A percentile compares a stretch with the other conserved stretches of the same genome.
phyloP scores from a whole-genome alignment of 2,329 filamentous ascomycete species.

The Fusarium sulawesiense region DNA sequence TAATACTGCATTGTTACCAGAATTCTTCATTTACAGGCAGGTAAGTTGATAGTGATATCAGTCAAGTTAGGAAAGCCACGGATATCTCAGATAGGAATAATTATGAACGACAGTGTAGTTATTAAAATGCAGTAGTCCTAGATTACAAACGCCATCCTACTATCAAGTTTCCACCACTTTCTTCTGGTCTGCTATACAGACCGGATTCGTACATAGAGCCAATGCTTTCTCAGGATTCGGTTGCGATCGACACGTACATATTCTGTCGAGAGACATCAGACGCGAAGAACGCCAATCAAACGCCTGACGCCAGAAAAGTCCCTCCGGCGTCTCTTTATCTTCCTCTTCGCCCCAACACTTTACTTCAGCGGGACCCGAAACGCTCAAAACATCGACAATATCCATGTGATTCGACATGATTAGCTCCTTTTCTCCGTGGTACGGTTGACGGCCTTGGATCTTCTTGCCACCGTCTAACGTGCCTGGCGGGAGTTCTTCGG shows the following conservation, averaged over 20 bases:
- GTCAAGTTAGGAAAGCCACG: background rate
- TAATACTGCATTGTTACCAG: background rate
- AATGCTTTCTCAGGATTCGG: background rate
- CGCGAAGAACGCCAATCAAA: background rate
- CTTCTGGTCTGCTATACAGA: background rate
- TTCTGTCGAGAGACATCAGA: background rate
- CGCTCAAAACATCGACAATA: slow-evolving; percentile 77
- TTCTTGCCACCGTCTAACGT: background rate
- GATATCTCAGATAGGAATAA: background rate
- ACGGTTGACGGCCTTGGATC: slow-evolving; percentile 54
- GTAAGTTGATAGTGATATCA: no score
- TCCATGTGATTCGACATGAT: slow-evolving; percentile 77
- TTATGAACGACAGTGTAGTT: background rate
- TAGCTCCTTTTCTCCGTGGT: slow-evolving; percentile 76
- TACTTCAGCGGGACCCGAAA: slow-evolving; percentile 48
- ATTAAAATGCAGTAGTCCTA: background rate
- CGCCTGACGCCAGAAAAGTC: background rate
- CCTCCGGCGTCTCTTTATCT: background rate
- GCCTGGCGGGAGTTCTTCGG: background rate
- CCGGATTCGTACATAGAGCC: background rate
- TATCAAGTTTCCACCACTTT: background rate
- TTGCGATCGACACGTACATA: background rate
- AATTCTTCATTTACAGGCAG: no score
- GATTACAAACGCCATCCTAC: background rate
- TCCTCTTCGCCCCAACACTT: background rate